Conservation (phyloP, 164 flowering plant species). For the Dillenia suffruticosa region DNA sequence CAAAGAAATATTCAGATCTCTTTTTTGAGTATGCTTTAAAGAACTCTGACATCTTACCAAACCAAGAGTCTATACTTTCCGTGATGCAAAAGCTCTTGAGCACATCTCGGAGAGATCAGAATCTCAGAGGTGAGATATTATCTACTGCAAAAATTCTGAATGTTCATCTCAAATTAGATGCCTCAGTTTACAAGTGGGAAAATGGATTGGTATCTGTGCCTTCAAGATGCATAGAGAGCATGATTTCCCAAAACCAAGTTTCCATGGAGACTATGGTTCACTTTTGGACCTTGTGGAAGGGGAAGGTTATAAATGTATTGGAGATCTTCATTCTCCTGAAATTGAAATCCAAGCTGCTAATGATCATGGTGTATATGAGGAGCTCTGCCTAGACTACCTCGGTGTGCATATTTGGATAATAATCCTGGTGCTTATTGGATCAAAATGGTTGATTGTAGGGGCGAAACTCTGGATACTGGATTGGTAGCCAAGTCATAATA, state of each 20-base stretch:
- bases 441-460: too few species aligned
- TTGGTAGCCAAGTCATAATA: too few species aligned
- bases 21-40: conserved; percentile 25
- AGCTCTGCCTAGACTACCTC: conserved; percentile 49
- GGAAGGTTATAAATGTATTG: conserved; percentile 21
- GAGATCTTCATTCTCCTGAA: conserved; percentile 15
- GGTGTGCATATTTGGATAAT: conserved; percentile 31
- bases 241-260: conserved; percentile 15
- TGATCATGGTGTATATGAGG: conserved; percentile 15
- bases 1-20: conserved; percentile 19
- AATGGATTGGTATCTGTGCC: conserved; percentile 22
- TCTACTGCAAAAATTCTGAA: conserved; percentile 49
- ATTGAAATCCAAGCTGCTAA: conserved; percentile 10
- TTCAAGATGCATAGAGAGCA: conserved; percentile 13
- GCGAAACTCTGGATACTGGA: too few species aligned
- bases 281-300: conserved; percentile 53
- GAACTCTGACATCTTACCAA: conserved; percentile 33
- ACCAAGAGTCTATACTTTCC: conserved; percentile 19
- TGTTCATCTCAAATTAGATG: conserved; percentile 22
- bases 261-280: conserved; percentile 41
- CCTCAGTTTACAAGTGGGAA: conserved; percentile 35
- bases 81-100: conserved; percentile 17
- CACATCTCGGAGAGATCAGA: conserved; percentile 22
- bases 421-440: conserved; percentile 50
- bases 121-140: conserved; percentile 36